Evolutionary conservation across 163 green algal species (phyloP).

Genomic region (Chloromonas sp.): DNA sequence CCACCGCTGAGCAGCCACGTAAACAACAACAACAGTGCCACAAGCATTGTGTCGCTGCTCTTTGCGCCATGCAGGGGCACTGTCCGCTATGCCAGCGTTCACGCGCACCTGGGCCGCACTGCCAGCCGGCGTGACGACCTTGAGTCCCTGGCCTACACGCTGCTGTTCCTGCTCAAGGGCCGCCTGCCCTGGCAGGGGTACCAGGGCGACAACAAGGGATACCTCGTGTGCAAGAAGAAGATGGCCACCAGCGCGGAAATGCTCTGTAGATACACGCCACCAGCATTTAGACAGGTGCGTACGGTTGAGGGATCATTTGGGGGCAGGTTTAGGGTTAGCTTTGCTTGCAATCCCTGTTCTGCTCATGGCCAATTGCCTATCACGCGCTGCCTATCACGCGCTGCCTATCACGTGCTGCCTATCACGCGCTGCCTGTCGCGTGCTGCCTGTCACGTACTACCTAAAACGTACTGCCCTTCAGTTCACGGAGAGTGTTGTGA

Average conservation of each 20-base stretch:
- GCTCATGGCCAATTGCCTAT: too few relatives aligned
- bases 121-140: conserved; percentile 92
- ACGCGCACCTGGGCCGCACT: conserved; percentile 95
- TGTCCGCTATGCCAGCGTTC: conserved; percentile 95
- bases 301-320: too few relatives aligned
- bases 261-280: conserved; percentile 92
- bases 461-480: conserved; percentile 9
- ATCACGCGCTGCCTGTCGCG: too few relatives aligned
- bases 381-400: too few relatives aligned
- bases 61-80: conserved; percentile 68
- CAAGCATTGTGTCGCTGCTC: background rate
- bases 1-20: too few relatives aligned
- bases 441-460: too few relatives aligned
- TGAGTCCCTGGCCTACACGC: conserved; percentile 97
- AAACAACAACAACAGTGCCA: too few relatives aligned
- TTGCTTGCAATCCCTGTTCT: too few relatives aligned
- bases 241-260: conserved; percentile 95
- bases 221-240: conserved; percentile 99
- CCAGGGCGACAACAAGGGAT: conserved; percentile 95
- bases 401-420: too few relatives aligned
- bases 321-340: too few relatives aligned
- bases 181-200: conserved; percentile 97
- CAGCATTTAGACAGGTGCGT: conserved; percentile 70
- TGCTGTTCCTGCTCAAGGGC: conserved; percentile 96
- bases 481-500: conserved; percentile 96